Conservation (phyloP, 1,284 basidiomycete genomes). For the Trametes polyzona region DNA sequence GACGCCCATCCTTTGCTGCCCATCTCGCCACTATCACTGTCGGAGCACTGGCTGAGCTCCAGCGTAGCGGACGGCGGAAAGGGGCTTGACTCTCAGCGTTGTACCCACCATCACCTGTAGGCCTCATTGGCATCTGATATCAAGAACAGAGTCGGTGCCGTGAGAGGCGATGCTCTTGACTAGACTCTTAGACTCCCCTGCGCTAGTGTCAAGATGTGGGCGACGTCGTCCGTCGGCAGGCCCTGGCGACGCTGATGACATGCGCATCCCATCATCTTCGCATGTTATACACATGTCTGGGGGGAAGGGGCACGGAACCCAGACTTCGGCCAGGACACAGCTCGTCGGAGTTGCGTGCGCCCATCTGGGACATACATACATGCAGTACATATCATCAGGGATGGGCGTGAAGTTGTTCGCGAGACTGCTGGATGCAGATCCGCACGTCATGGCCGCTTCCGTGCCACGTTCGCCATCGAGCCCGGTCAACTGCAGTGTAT, state of each 20-base stretch:
- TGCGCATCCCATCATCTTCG: neutral
- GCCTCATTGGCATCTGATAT: neutral
- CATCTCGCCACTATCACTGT: neutral
- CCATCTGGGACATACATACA: neutral
- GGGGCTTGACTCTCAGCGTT: neutral
- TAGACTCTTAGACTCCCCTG: too few relatives aligned
- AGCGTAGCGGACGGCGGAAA: too few relatives aligned
- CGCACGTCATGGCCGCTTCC: neutral
- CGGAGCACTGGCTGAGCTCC: neutral
- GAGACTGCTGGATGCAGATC: constrained; percentile 1
- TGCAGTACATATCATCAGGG: neutral
- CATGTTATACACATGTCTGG: too few relatives aligned
- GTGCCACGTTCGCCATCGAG: neutral
- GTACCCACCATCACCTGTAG: neutral
- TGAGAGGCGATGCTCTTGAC: neutral
- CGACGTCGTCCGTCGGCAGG: too few relatives aligned
- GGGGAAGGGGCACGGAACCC: neutral
- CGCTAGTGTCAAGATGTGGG: too few relatives aligned
- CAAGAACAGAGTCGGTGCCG: neutral
- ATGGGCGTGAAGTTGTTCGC: neutral
- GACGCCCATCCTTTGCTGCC: too few relatives aligned
- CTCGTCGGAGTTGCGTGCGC: neutral
- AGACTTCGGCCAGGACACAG: too few relatives aligned
- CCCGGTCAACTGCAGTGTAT: neutral
- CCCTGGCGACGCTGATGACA: neutral